These are phyloP conservation scores for Hypoxylon sp. DNA, from an alignment of 2,329 filamentous ascomycete species.

Conservation along the genomic window DNA sequence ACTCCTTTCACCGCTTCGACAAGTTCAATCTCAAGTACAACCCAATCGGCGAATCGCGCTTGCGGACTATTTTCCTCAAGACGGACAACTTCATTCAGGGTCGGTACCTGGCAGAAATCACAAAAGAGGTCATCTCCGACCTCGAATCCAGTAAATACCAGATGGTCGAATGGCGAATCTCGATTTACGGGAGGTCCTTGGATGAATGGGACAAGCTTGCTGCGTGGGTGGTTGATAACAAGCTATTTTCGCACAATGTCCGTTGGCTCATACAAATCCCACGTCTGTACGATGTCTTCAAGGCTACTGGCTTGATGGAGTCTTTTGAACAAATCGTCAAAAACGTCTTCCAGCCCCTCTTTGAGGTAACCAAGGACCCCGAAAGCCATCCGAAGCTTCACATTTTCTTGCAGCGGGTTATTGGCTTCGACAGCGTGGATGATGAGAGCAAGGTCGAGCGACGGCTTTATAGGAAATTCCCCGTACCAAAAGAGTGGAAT, in stretches of 20 bases:
- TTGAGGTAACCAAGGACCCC: slow-evolving; percentile 92
- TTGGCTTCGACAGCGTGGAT: slow-evolving; percentile 97
- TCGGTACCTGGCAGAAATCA: slow-evolving; percentile 96
- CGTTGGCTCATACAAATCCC: slow-evolving; percentile 97
- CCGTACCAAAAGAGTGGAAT: slow-evolving; percentile 88
- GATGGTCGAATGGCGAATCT: slow-evolving; percentile 99
- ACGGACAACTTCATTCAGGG: slow-evolving; percentile 98
- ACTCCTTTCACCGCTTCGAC: slow-evolving; percentile 98
- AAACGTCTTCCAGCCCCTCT: slow-evolving; percentile 94
- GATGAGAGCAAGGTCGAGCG: slow-evolving; percentile 98
- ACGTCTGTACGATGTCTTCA: slow-evolving; percentile 95
- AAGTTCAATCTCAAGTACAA: slow-evolving; percentile 99
- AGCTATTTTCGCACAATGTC: slow-evolving; percentile 97
- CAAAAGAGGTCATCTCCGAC: slow-evolving; percentile 97
- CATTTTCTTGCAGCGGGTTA: slow-evolving; percentile 92
- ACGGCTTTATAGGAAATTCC: slow-evolving; percentile 95
- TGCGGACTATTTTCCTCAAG: slow-evolving; percentile 98
- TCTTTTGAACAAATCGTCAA: slow-evolving; percentile 91
- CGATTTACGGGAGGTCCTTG: slow-evolving; percentile 91
- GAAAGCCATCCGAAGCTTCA: slow-evolving; percentile 91
- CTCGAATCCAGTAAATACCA: slow-evolving; percentile 99
- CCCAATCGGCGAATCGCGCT: slow-evolving; percentile 92
- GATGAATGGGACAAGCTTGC: slow-evolving; percentile 99
- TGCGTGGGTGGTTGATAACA: slow-evolving; percentile 97
- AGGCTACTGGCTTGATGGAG: slow-evolving; percentile 86